Evolutionary conservation across 768 basidiomycete genomes (phyloP).

Genomic region (Boletellus ananiceps): DNA sequence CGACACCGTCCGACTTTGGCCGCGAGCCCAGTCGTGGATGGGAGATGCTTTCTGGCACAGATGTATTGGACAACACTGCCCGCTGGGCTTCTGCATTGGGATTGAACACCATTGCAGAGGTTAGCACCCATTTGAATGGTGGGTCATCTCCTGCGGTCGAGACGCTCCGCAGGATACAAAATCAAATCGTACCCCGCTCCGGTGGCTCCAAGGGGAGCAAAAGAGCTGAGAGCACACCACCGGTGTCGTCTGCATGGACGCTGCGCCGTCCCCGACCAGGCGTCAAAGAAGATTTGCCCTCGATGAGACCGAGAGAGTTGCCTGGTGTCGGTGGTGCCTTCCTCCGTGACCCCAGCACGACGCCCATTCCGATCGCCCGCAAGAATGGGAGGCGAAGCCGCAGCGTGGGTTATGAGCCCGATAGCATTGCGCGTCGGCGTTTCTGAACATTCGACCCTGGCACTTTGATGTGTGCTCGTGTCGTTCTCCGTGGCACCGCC

Average conservation of each 20-base stretch:
- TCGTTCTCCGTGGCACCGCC: background rate
- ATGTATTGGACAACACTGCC: conserved; percentile 25
- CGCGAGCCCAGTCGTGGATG: conserved; percentile 19
- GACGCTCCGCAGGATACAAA: conserved; percentile 21
- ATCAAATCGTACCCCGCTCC: background rate
- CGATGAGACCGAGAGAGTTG: conserved; percentile 6
- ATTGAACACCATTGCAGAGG: conserved; percentile 22
- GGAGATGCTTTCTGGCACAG: conserved; percentile 17
- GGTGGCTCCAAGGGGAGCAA: conserved; percentile 6
- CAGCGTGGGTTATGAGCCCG: conserved; percentile 23
- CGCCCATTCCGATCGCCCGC: conserved; percentile 22
- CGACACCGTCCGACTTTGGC: conserved; percentile 19
- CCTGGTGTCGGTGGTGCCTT: conserved; percentile 13
- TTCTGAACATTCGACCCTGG: conserved; percentile 8
- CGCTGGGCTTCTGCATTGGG: conserved; percentile 26
- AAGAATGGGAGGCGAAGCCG: conserved; percentile 24
- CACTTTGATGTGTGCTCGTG: background rate
- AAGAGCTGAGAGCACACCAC: conserved; percentile 29
- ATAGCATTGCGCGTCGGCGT: conserved; percentile 8
- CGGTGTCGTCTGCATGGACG: conserved; percentile 23
- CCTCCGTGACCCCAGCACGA: conserved; percentile 24
- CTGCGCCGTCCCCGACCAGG: conserved; percentile 8
- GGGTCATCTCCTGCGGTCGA: conserved; percentile 16
- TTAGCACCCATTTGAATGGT: conserved; percentile 12
- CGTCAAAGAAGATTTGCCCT: conserved; percentile 9